Percentiles rank a stretch among this genome's conserved stretches.
phyloP scores from a whole-genome alignment of 2,329 filamentous ascomycete species.

The Colletotrichum horii region DNA sequence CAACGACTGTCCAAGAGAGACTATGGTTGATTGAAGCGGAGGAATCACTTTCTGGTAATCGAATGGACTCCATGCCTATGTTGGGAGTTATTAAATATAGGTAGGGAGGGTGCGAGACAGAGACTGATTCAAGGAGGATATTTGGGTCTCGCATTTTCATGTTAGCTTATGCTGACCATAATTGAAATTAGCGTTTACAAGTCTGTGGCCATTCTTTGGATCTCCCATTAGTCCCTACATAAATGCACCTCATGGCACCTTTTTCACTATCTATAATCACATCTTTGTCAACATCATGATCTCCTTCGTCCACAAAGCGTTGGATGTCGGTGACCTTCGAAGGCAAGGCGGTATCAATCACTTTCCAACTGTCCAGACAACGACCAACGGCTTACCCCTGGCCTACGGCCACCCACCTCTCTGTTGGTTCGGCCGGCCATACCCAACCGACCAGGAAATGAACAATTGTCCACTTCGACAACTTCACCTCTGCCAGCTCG shows the following conservation, averaged over 20 bases:
- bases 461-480: not conserved
- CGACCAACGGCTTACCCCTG: not conserved
- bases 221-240: not conserved
- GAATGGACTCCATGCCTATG: rapidly evolving
- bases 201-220: not conserved
- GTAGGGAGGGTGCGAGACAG: not conserved
- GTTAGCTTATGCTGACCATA: not conserved
- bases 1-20: not conserved
- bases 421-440: not conserved
- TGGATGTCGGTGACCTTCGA: not conserved
- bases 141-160: not conserved
- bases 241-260: not conserved
- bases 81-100: rapidly evolving
- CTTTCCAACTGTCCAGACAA: not conserved
- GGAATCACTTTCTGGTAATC: not conserved
- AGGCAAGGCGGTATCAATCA: not conserved
- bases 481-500: not conserved
- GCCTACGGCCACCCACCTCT: not conserved
- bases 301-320: not conserved
- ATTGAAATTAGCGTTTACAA: not conserved
- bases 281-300: not conserved
- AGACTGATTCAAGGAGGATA: not conserved
- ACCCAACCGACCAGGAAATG: not conserved
- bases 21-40: not conserved
- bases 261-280: not conserved